Conservation (phyloP, 106 monocot species). For the Dioscorea dumetorum region DNA sequence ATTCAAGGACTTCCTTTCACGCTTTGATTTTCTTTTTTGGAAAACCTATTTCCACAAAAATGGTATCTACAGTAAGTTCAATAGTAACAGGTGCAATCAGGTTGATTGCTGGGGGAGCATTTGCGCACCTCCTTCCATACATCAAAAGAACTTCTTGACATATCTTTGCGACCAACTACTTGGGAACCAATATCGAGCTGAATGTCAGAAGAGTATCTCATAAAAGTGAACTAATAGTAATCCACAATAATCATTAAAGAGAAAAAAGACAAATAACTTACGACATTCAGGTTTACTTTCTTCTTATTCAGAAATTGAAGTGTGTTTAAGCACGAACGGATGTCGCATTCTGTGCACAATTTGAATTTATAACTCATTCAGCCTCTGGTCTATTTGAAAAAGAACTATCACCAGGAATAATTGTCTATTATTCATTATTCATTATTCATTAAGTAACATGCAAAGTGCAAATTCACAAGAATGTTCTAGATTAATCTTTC, state of each 20-base stretch:
- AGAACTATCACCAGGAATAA: too few relatives aligned
- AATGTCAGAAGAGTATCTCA: constrained; percentile 11
- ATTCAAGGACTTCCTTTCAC: constrained; percentile 32
- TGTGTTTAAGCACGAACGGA: constrained; percentile 95
- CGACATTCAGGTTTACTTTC: constrained; percentile 71
- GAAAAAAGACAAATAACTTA: constrained; percentile 31
- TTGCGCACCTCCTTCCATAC: constrained; percentile 86
- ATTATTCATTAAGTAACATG: too few relatives aligned
- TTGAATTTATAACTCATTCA: background rate
- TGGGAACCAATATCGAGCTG: constrained; percentile 84
- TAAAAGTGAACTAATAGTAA: background rate
- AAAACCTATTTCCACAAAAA: constrained; percentile 47
- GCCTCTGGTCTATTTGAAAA: too few relatives aligned
- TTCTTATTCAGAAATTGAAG: constrained; percentile 96
- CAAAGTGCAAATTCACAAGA: too few relatives aligned
- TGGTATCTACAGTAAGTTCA: background rate
- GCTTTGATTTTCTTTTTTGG: constrained; percentile 75
- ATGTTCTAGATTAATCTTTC: too few relatives aligned
- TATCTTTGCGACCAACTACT: constrained; percentile 91
- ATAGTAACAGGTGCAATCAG: background rate
- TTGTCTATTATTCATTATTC: too few relatives aligned
- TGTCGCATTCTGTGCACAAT: constrained; percentile 79
- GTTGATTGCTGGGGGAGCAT: background rate
- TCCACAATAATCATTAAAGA: background rate
- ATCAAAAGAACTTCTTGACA: constrained; percentile 81